Conservation (phyloP, 768 basidiomycete genomes). For the Naematelia aurantialba region DNA sequence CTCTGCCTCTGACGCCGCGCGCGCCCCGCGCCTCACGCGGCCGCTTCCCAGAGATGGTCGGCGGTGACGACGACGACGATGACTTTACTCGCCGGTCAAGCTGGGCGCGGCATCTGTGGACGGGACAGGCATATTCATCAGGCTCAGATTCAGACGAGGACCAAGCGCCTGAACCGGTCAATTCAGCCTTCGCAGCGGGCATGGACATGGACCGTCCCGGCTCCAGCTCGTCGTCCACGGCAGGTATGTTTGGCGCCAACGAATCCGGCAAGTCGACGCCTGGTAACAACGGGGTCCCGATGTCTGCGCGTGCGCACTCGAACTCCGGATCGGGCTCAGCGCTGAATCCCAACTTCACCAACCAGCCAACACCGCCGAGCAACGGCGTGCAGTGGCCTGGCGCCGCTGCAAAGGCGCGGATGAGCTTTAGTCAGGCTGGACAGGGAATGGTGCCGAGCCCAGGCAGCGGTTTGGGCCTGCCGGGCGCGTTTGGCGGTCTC, state of each 20-base stretch:
- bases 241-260: neutral
- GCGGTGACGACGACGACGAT: slow-evolving; percentile 43
- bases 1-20: slow-evolving; percentile 39
- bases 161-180: slow-evolving; percentile 34
- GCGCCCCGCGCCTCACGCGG: slow-evolving; percentile 30
- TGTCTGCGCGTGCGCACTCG: neutral
- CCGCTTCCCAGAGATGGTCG: slow-evolving; percentile 42
- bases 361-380: slow-evolving; percentile 27
- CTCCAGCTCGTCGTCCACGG: slow-evolving; percentile 15
- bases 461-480: slow-evolving; percentile 30
- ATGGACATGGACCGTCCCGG: slow-evolving; percentile 44
- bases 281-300: slow-evolving; percentile 4
- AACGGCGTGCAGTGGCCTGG: slow-evolving; percentile 14
- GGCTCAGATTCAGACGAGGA: slow-evolving; percentile 39
- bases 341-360: neutral
- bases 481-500: slow-evolving; percentile 37
- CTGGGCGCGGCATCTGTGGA: slow-evolving; percentile 27
- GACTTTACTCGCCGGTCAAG: slow-evolving; percentile 11
- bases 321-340: neutral
- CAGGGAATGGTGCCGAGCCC: slow-evolving; percentile 36
- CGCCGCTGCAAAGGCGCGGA: slow-evolving; percentile 9
- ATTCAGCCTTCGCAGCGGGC: slow-evolving; percentile 40
- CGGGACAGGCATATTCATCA: slow-evolving; percentile 18
- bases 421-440: slow-evolving; percentile 25
- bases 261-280: slow-evolving; percentile 34